Base-by-base conservation (phyloP, 768 basidiomycete species). In the Suillus luteus region DNA sequence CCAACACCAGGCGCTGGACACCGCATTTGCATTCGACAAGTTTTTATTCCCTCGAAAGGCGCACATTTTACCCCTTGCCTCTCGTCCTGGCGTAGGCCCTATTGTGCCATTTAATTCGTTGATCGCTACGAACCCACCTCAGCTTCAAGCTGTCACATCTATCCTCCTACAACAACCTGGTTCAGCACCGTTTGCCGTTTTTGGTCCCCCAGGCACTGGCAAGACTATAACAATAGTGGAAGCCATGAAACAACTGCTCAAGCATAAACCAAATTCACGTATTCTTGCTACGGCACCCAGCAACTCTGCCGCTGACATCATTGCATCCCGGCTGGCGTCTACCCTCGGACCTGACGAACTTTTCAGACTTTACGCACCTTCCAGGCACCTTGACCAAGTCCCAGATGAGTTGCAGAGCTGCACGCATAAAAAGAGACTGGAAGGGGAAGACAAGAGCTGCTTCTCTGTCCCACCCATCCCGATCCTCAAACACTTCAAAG, bases 221-320 rank as follows among this genome's bases (percentile, higher is more conserved):
- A 90, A 90, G 71, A 89, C 88, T 0, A 80, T 88, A 27, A 89
- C 87, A 0, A 76, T 86, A 1, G 83, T 88, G 2, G 88, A 90
- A 69, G 82, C 84, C 1, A 88, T 89, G 43, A 77, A 73, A 3
- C 88, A 90, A 67, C 69, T 89, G 3, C 74, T 88, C 4, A 69
- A 67, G 12, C 63, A 63, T 10, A 68, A 85, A 64, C 78, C 80
- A 0, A 49, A 76, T 6, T 77, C 80, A 1, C 79, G 77, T 41
- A 81, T 90, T 61, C 79, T 90, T 1, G 88, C 84, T 0, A 89
- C 87, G 65, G 86, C 88, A 0, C 88, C 88, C 0, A 88, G 82
- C 73, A 90, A 90, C 72, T 85, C 85, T 2, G 88, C 88, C 0
- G 87, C 87, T 2, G 88, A 90, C 65, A 71, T 85, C n/a, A 77